Evolutionary conservation across 2,329 filamentous ascomycete species (phyloP).

Genomic region (Capronia coronata): DNA sequence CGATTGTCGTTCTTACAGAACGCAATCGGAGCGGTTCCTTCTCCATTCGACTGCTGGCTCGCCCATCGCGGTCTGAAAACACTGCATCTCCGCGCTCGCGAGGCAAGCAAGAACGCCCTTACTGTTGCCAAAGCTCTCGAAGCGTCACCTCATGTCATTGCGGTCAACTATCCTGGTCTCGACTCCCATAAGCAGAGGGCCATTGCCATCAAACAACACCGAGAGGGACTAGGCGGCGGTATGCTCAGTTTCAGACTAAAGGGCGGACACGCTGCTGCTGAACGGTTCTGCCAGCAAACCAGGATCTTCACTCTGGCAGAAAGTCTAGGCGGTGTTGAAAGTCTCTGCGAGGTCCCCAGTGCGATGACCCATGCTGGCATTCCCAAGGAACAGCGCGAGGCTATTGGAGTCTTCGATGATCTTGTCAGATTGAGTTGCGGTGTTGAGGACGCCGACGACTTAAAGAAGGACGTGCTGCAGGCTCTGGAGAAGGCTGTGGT

Average conservation of each 20-base stretch:
- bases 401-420: conserved; percentile 90
- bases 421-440: conserved; percentile 89
- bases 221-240: conserved; percentile 86
- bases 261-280: conserved; percentile 77
- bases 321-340: conserved; percentile 86
- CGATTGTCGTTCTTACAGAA: conserved; percentile 90
- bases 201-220: conserved; percentile 85
- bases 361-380: conserved; percentile 98
- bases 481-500: conserved; percentile 72
- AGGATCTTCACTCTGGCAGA: conserved; percentile 90
- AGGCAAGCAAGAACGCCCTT: conserved; percentile 75
- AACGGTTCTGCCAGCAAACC: conserved; percentile 85
- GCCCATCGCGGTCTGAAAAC: conserved; percentile 96
- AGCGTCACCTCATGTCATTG: conserved; percentile 70
- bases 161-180: conserved; percentile 93
- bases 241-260: conserved; percentile 96
- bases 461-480: conserved; percentile 72
- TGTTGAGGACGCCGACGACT: conserved; percentile 81
- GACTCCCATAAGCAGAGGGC: conserved; percentile 77
- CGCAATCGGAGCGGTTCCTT: conserved; percentile 91
- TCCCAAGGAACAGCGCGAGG: conserved; percentile 80
- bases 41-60: conserved; percentile 95
- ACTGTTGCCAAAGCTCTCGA: conserved; percentile 71
- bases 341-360: conserved; percentile 81
- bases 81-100: conserved; percentile 81